These are phyloP conservation scores for Neocucurbitaria cava DNA, from an alignment of 2,329 filamentous ascomycete genomes.

Conservation along the genomic window DNA sequence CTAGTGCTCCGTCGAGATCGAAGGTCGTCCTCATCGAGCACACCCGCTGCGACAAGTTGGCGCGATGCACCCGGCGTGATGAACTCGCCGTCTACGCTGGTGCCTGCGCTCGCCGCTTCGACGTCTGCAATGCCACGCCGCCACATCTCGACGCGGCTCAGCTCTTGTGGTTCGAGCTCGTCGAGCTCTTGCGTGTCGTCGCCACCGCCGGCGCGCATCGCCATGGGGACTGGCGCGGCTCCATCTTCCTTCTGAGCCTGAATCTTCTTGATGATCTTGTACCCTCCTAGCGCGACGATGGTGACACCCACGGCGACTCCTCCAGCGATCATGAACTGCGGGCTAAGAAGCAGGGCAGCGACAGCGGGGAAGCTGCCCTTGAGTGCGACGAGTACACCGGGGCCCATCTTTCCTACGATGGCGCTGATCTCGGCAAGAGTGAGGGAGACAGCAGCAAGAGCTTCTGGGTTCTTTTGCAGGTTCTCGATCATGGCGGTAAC, in stretches of 20 bases:
- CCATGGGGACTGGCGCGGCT: slow-evolving; percentile 22
- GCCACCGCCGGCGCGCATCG: slow-evolving; percentile 18
- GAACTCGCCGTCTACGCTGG: slow-evolving; percentile 70
- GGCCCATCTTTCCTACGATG: slow-evolving; percentile 82
- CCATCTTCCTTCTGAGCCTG: slow-evolving; percentile 53
- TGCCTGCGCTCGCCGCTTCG: slow-evolving; percentile 61
- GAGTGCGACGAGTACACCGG: slow-evolving; percentile 75
- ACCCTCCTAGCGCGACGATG: slow-evolving; percentile 92
- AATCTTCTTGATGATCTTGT: slow-evolving; percentile 95
- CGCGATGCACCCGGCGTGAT: slow-evolving; percentile 64
- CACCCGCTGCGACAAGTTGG: slow-evolving; percentile 54
- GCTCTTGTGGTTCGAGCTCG: slow-evolving; percentile 63
- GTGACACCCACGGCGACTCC: slow-evolving; percentile 92
- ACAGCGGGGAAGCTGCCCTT: slow-evolving; percentile 85
- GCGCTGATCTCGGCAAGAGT: slow-evolving; percentile 90
- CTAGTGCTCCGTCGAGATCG: slow-evolving; percentile 45
- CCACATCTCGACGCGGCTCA: slow-evolving; percentile 68
- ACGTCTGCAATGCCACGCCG: slow-evolving; percentile 68
- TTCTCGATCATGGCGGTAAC: slow-evolving; percentile 83
- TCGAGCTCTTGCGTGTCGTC: slow-evolving; percentile 54
- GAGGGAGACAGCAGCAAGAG: slow-evolving; percentile 90
- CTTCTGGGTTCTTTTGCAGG: slow-evolving; percentile 82
- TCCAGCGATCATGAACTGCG: slow-evolving; percentile 92
- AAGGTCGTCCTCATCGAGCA: slow-evolving; percentile 57
- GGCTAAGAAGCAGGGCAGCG: slow-evolving; percentile 84